phyloP scores from a whole-genome alignment of 2,329 filamentous ascomycete genomes.

The Trichophyton schoenleinii region DNA sequence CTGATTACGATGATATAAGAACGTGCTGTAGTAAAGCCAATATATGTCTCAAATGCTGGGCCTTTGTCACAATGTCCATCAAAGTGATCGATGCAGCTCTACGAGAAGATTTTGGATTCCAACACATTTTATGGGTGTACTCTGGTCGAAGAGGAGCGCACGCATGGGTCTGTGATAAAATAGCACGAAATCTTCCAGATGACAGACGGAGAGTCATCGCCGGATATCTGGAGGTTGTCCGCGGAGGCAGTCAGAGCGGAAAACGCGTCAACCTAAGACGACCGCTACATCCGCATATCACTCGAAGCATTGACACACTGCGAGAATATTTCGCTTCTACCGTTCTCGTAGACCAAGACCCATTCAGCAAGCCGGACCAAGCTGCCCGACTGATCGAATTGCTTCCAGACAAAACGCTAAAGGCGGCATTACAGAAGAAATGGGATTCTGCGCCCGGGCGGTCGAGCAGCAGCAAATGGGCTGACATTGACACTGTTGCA shows the following conservation, averaged over 20 bases:
- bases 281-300: slow-evolving; percentile 79
- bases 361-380: slow-evolving; percentile 59
- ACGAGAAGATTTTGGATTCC: slow-evolving; percentile 89
- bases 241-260: slow-evolving; percentile 69
- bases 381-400: slow-evolving; percentile 69
- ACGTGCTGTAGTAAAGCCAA: slow-evolving; percentile 90
- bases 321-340: slow-evolving; percentile 73
- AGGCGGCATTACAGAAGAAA: slow-evolving; percentile 70
- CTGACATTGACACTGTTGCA: slow-evolving; percentile 79
- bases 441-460: slow-evolving; percentile 77
- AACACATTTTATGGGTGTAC: slow-evolving; percentile 97
- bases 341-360: slow-evolving; percentile 73
- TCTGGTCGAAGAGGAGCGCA: slow-evolving; percentile 92
- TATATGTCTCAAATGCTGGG: slow-evolving; percentile 90
- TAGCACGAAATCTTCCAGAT: slow-evolving; percentile 73
- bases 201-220: slow-evolving; percentile 73
- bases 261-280: slow-evolving; percentile 76
- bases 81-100: slow-evolving; percentile 80
- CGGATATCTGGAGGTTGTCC: slow-evolving; percentile 80
- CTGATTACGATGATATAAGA: slow-evolving; percentile 92
- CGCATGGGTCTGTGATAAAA: slow-evolving; percentile 94
- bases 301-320: slow-evolving; percentile 72
- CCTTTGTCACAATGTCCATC: slow-evolving; percentile 95
- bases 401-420: slow-evolving; percentile 67
- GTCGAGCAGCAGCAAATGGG: slow-evolving; percentile 71